phyloP scores from a whole-genome alignment of 2,329 filamentous ascomycete genomes.

The Beauveria caledonica region DNA sequence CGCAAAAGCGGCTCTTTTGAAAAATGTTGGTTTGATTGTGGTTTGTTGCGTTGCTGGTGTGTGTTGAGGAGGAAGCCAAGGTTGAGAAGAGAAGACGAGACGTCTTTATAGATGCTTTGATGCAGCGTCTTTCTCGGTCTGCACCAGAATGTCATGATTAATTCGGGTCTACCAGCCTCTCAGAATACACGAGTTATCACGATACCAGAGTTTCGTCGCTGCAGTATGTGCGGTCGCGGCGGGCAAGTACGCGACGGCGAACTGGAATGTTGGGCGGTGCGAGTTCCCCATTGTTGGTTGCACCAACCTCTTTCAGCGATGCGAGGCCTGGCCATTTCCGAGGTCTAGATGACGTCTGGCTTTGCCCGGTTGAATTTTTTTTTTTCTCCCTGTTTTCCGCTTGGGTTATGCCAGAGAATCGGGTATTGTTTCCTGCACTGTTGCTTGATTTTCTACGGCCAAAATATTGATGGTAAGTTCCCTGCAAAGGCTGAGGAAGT shows the following conservation, averaged over 20 bases:
- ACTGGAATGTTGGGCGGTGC: constrained; percentile 8
- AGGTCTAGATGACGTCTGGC: not conserved
- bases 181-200: not conserved
- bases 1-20: too few species aligned
- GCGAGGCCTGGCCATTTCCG: not conserved
- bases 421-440: too few species aligned
- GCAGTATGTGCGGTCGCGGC: not conserved
- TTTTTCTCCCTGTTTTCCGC: not conserved
- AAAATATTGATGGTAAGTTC: not conserved
- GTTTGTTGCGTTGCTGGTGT: not conserved
- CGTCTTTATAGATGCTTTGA: not conserved
- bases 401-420: too few species aligned
- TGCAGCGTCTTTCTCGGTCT: not conserved
- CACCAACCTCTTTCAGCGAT: constrained; percentile 2
- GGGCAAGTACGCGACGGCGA: not conserved
- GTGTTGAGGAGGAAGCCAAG: not conserved
- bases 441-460: too few species aligned
- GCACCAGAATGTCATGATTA: not conserved
- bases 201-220: not conserved
- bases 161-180: not conserved
- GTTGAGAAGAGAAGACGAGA: not conserved
- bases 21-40: not conserved
- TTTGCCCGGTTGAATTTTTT: not conserved
- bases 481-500: too few species aligned
- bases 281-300: not conserved